phyloP scores from a whole-genome alignment of 2,329 filamentous ascomycete species.

The Botrytis byssoidea region DNA sequence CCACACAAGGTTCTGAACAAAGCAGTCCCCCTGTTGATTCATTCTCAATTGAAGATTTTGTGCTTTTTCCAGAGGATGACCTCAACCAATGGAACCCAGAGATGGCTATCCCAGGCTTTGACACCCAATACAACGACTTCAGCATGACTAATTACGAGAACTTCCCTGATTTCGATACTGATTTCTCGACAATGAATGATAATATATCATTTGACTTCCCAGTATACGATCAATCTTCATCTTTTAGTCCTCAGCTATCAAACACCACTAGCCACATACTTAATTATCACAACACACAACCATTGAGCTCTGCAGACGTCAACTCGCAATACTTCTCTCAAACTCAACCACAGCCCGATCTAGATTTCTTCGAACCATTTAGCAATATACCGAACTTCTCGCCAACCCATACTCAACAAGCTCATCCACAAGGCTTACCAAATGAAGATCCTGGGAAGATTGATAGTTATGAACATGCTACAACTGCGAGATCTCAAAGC shows the following conservation, averaged over 20 bases:
- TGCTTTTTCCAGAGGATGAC: conserved; percentile 35
- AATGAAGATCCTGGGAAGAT: conserved; percentile 10
- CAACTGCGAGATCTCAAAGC: neutral
- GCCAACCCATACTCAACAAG: conserved; percentile 5
- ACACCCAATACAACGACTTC: conserved; percentile 29
- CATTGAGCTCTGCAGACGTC: neutral
- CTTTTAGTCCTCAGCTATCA: conserved; percentile 5
- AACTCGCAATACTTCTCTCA: conserved; percentile 14
- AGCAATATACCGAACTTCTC: neutral
- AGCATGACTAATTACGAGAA: conserved; percentile 34
- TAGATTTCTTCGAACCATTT: conserved; percentile 8
- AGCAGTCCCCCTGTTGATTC: conserved; percentile 24
- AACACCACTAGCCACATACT: neutral
- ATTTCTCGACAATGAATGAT: conserved; percentile 2
- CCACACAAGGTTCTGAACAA: conserved; percentile 25
- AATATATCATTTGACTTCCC: conserved; percentile 27
- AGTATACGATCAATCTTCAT: conserved; percentile 24
- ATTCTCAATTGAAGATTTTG: conserved; percentile 35
- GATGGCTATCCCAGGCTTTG: conserved; percentile 25
- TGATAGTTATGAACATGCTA: neutral
- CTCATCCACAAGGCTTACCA: conserved; percentile 5
- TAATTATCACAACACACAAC: conserved; percentile 3
- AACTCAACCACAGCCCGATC: neutral
- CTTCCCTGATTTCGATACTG: conserved; percentile 19
- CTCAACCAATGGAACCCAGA: conserved; percentile 30